Base-by-base conservation (phyloP, 495 filamentous ascomycete species). In the Aspergillus homomorphus region DNA sequence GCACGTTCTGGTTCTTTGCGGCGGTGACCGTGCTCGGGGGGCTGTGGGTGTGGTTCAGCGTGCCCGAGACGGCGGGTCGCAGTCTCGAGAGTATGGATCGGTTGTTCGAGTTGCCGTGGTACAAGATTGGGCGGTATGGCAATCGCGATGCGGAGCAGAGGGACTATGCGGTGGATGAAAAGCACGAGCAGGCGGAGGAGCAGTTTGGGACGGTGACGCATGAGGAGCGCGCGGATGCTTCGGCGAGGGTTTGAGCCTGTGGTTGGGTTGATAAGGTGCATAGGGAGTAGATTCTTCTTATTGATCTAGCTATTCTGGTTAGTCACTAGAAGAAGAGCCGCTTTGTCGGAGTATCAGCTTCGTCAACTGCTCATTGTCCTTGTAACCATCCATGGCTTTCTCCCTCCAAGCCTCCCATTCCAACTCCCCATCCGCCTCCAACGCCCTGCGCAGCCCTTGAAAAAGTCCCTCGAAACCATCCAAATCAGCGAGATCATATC, bases 1-100 rank as follows among this genome's bases (percentile, higher is more conserved):
- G 75, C 44, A 91, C 89, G 69, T 89, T 91, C 68, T 84, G 86
- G 80, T 88, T 80, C 68, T 90, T 89, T 70, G 73, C 78, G 0
- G 82, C 74, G 0, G 76, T 89, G 4, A 90, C 87, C 1, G 28
- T 87, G 3, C 10, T 89, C 4, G 82, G 84, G 42, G 73, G 73
- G 4, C 3, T 69, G 2, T 90, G 87, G 70, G 85, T 87, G 5
- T 86, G 79, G 79, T 70, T 79, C 57, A 71, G 61, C 51, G 64
- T 79, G 14, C 77, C 75, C 0, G 77, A 79, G 64, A 77, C 73
- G 12, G 69, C 71, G 0, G 77, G 77, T 16, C 71, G 75, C 8
- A 67, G 60, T 6, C 58, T 79, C 20, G 77, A 79, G 66, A 77
- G 71, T 43, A 89, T 91, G 81, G 85, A 90, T 62, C 76, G 77